Base-by-base conservation (phyloP, 768 basidiomycete genomes). In the Termitomyces bulborhizus region DNA sequence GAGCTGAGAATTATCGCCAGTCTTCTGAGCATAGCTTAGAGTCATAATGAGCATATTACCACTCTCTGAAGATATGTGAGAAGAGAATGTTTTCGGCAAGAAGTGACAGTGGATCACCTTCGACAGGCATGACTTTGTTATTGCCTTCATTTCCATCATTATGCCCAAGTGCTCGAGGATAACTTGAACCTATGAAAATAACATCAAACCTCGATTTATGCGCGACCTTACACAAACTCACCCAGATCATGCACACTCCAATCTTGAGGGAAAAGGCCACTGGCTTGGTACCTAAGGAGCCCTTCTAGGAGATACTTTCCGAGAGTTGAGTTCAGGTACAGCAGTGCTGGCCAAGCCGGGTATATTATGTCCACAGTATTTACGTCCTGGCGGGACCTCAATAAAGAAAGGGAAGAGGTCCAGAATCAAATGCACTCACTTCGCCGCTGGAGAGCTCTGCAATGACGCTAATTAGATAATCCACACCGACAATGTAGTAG, bases 31-130 rank as follows among this genome's bases (percentile, higher is more conserved):
- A 60, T 86, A 82, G 59, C 79, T 80, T 49, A 85, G 69, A 2
- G 83, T 73, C 85, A 86, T 85, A 67, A 86, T 85, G 4, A 88
- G 70, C 83, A 86, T 86, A 62, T 88, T 87, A 12, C 84, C 86
- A 56, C 82, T 82, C 68, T 88, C 86, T 84, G 47, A 27, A 34
- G 52, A 18, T 36, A 47, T 12, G 43, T 39, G 16, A 45, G 44
- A 29, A 45, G 36, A 15, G 5, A 37, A 16, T 37, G 16, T n/a
- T n/a, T n/a, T 12, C 16, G 9, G 2, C 1, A 6, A 11, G 0
- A 6, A 18, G 6, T 6, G 3, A n/a, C 39, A 34, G 16, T 40
- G 6, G 6, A 18, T 26, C 21, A 73, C 76, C 75, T 73, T 80
- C 78, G 4, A 82, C 75, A 12, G 80, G 80, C 81, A 82, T 81